Percentiles rank a stretch among this genome's conserved stretches.
Conservation (phyloP, 208 protist species). For the Balamuthia mandrillaris region DNA sequence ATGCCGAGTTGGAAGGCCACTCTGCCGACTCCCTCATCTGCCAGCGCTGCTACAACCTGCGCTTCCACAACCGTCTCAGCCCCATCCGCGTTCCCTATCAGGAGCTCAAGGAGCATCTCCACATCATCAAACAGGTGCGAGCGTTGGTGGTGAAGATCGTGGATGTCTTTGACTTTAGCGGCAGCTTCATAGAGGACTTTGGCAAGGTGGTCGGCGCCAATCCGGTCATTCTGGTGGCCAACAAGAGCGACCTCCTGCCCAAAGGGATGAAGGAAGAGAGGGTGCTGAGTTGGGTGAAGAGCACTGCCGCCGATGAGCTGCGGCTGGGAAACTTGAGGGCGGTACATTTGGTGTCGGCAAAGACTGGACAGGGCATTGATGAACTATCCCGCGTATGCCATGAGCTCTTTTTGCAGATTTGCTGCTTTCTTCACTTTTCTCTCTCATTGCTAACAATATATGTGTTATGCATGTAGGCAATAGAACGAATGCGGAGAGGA, state of each 20-base stretch:
- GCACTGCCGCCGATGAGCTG: neutral
- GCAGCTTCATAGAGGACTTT: constrained; percentile 48
- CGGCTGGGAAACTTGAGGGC: neutral
- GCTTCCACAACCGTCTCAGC: constrained; percentile 39
- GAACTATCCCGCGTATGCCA: neutral
- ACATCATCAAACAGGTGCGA: constrained; percentile 24
- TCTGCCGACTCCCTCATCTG: neutral
- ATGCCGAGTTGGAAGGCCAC: neutral
- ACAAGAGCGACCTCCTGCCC: constrained; percentile 39
- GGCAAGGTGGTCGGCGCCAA: constrained; percentile 42
- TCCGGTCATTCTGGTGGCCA: constrained; percentile 44
- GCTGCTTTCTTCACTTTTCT: neutral
- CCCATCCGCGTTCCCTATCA: constrained; percentile 46
- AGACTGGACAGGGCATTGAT: constrained; percentile 12
- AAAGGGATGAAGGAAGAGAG: neutral
- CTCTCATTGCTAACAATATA: neutral
- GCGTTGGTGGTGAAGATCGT: constrained; percentile 52
- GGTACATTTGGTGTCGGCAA: neutral
- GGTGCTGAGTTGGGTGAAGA: neutral
- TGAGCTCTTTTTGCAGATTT: neutral
- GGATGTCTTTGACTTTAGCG: constrained; percentile 55
- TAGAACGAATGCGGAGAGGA: constrained; percentile 35
- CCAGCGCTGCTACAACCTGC: constrained; percentile 50
- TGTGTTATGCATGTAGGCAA: constrained; percentile 13
- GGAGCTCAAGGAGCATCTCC: constrained; percentile 36